phyloP scores from a whole-genome alignment of 2,329 filamentous ascomycete genomes.

The Trichoderma harzianum region DNA sequence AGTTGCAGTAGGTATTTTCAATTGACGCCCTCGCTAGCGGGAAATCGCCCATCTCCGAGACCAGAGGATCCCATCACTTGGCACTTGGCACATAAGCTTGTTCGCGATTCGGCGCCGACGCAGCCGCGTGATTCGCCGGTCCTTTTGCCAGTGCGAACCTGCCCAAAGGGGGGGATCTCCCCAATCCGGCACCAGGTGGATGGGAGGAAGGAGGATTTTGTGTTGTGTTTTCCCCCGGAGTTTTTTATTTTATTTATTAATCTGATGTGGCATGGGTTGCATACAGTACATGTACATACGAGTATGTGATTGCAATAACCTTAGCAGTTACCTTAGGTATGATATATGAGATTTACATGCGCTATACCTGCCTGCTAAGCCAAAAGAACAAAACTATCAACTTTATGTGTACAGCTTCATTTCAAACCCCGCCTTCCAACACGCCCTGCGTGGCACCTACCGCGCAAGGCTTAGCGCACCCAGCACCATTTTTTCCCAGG shows the following conservation, averaged over 20 bases:
- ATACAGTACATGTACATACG: background rate
- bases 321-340: background rate
- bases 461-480: conserved; percentile 23
- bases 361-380: background rate
- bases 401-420: background rate
- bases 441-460: conserved; percentile 23
- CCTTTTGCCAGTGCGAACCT: conserved; percentile 1
- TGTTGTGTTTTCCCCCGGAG: background rate
- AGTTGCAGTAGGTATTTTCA: background rate
- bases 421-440: conserved; percentile 12
- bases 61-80: background rate
- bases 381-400: background rate
- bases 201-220: background rate
- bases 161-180: background rate
- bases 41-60: background rate
- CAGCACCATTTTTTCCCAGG: background rate
- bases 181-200: background rate
- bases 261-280: background rate
- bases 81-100: background rate
- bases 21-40: background rate
- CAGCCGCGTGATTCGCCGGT: conserved; percentile 8
- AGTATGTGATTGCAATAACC: background rate
- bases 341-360: background rate
- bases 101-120: background rate
- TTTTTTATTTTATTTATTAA: background rate